Conservation (phyloP, 441 rosid species). For the Manihot esculenta region DNA sequence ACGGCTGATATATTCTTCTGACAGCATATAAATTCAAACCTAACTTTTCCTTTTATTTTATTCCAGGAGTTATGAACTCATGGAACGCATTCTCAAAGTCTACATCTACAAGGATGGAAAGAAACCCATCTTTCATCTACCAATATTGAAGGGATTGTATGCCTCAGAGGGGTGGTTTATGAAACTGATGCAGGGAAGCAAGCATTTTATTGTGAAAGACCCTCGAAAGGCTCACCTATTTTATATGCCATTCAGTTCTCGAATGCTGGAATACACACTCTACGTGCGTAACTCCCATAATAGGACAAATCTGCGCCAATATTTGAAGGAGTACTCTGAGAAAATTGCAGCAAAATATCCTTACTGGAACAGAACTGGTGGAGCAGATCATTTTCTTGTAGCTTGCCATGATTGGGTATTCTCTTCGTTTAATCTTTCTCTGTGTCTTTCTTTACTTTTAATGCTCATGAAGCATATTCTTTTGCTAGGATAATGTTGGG, state of each 20-base stretch:
- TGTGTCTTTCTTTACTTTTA: slow-evolving; percentile 11
- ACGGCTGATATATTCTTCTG: slow-evolving; percentile 21
- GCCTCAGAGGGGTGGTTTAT: slow-evolving; percentile 93
- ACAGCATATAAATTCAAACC: slow-evolving; percentile 26
- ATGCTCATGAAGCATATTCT: slow-evolving; percentile 1
- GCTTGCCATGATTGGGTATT: slow-evolving; percentile 95
- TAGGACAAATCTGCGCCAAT: slow-evolving; percentile 57
- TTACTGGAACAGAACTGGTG: slow-evolving; percentile 54
- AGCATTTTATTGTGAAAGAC: slow-evolving; percentile 52
- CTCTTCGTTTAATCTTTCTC: slow-evolving; percentile 12
- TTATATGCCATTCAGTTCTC: slow-evolving; percentile 80
- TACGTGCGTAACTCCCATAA: slow-evolving; percentile 44
- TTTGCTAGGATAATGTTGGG: slow-evolving; percentile 5
- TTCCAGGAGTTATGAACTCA: slow-evolving; percentile 72
- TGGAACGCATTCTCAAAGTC: slow-evolving; percentile 81
- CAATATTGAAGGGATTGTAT: slow-evolving; percentile 78
- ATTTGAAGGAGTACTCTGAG: slow-evolving; percentile 55
- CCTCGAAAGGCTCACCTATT: slow-evolving; percentile 61
- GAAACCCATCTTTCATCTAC: slow-evolving; percentile 68
- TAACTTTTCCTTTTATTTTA: slow-evolving; percentile 41
- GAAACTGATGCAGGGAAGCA: slow-evolving; percentile 48
- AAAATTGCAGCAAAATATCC: slow-evolving; percentile 62
- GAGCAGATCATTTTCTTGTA: slow-evolving; percentile 83
- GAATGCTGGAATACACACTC: slow-evolving; percentile 58
- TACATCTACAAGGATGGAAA: slow-evolving; percentile 81